phyloP scores from a whole-genome alignment of 164 flowering plant genomes.

The Dillenia turbinata region DNA sequence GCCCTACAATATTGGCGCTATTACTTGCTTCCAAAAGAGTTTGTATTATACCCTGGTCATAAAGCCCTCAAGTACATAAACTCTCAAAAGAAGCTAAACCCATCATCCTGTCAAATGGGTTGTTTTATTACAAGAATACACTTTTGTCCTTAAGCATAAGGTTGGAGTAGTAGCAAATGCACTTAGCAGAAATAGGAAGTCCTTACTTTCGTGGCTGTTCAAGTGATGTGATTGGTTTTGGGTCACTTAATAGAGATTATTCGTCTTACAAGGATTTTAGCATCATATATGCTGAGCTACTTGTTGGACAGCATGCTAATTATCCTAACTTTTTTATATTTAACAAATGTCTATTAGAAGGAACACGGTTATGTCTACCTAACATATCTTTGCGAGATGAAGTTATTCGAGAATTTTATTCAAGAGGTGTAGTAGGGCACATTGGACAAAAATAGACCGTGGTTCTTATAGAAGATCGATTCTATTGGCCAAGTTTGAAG shows the following conservation, averaged over 20 bases:
- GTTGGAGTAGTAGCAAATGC: constrained; percentile 1
- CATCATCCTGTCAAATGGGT: no score
- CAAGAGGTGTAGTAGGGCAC: constrained; percentile 2
- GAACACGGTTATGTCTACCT: background rate
- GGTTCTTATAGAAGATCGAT: background rate
- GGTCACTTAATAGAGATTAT: background rate
- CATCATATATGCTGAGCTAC: background rate
- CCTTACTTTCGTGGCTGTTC: background rate
- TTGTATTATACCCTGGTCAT: background rate
- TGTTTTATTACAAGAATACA: no score
- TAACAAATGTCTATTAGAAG: constrained; percentile 3
- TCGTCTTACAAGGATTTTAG: constrained; percentile 1
- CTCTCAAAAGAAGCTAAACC: background rate
- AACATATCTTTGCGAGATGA: background rate
- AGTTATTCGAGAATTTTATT: constrained; percentile 1
- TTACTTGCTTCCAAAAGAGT: no score
- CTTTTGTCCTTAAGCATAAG: background rate
- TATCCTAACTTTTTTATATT: background rate
- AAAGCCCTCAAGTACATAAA: constrained; percentile 3
- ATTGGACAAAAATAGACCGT: constrained; percentile 6
- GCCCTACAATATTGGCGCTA: background rate
- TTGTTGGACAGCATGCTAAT: background rate
- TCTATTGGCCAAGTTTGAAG: background rate
- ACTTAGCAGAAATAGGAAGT: background rate
- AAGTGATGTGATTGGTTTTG: constrained; percentile 5